phyloP scores from a whole-genome alignment of 2,329 filamentous ascomycete genomes.

The Fusarium sarcochroum region DNA sequence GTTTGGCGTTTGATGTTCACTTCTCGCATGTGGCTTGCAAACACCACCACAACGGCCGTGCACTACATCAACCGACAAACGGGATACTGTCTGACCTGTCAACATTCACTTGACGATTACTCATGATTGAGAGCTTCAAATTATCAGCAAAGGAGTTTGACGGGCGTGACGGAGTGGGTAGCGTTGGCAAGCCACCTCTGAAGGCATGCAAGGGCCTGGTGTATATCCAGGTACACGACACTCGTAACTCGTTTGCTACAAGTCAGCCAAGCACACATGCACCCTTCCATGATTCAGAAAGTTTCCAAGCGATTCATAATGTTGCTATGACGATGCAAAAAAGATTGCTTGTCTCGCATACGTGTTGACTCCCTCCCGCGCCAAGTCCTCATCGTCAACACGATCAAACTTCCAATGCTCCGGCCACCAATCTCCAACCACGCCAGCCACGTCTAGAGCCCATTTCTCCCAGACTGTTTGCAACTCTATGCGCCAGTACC shows the following conservation, averaged over 20 bases:
- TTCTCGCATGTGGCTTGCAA: neutral
- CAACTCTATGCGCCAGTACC: conserved; percentile 16
- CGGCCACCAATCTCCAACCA: conserved; percentile 1
- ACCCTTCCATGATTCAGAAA: too few relatives aligned
- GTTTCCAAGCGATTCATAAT: neutral
- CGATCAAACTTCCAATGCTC: conserved; percentile 21
- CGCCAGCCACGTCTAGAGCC: neutral
- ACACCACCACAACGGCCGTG: neutral
- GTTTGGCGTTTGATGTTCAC: neutral
- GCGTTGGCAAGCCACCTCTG: too few relatives aligned
- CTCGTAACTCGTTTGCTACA: too few relatives aligned
- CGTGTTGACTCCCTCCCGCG: conserved; percentile 23
- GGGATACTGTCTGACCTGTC: neutral
- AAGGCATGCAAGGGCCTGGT: too few relatives aligned
- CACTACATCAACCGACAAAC: conserved; percentile 62
- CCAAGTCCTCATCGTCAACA: conserved; percentile 37
- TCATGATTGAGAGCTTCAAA: too few relatives aligned
- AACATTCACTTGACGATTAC: neutral
- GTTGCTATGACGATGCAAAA: conserved; percentile 8
- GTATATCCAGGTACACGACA: too few relatives aligned
- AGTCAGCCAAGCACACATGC: too few relatives aligned
- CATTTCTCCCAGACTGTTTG: neutral
- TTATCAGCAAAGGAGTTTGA: neutral
- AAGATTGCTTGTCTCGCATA: conserved; percentile 52
- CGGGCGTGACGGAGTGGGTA: too few relatives aligned